Evolutionary conservation across 306 rosid genomes (phyloP).

Genomic region (Prunus dulcis): DNA sequence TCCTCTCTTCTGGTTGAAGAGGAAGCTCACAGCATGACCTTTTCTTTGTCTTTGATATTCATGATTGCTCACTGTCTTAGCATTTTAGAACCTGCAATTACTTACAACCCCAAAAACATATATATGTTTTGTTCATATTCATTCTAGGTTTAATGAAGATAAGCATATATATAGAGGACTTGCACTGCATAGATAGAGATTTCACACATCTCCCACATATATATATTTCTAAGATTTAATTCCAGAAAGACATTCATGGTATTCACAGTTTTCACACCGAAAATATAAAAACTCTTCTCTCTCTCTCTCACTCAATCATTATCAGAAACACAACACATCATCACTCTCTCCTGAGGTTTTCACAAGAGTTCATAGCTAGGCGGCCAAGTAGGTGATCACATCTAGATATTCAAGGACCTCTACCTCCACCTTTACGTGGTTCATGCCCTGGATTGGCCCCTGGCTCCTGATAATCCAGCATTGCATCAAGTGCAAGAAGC

Average conservation of each 20-base stretch:
- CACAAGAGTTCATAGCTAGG: not conserved
- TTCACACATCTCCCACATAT: not conserved
- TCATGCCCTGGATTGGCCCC: slow-evolving; percentile 48
- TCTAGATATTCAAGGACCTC: slow-evolving; percentile 6
- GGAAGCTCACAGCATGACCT: too few species aligned
- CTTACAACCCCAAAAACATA: not conserved
- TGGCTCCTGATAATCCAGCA: slow-evolving; percentile 43
- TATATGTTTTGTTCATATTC: not conserved
- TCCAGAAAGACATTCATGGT: slow-evolving; percentile 1
- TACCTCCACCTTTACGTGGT: slow-evolving; percentile 36
- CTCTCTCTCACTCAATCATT: not conserved
- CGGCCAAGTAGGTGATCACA: not conserved
- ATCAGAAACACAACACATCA: slow-evolving; percentile 11
- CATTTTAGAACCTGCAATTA: not conserved
- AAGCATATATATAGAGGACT: not conserved
- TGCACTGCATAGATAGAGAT: not conserved
- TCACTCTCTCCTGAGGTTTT: not conserved
- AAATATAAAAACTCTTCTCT: not conserved
- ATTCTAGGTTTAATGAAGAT: not conserved
- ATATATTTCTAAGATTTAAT: not conserved
- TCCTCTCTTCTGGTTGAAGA: too few species aligned
- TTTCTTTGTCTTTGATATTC: not conserved
- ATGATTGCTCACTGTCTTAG: not conserved
- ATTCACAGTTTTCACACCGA: slow-evolving; percentile 1
- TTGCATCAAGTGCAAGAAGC: slow-evolving; percentile 29